A percentile compares a stretch with the other conserved stretches of the same genome.
These are phyloP conservation scores for Silene conica DNA, from an alignment of 148 eudicot genomes.

Conservation along the genomic window DNA sequence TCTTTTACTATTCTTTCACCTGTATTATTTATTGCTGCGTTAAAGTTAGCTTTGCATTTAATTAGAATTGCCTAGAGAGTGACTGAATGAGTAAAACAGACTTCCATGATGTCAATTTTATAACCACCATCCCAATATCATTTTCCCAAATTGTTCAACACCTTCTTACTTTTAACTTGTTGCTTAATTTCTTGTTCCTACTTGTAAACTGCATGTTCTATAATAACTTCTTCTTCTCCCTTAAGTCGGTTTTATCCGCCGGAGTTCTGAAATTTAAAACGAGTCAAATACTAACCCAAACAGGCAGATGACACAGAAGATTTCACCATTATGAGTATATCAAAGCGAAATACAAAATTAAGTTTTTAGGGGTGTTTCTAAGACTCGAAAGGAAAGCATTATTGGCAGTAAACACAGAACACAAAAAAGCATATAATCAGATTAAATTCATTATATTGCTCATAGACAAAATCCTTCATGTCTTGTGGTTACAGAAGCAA, in stretches of 20 bases:
- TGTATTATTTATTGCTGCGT: slow-evolving; percentile 8
- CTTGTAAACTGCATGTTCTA: no score
- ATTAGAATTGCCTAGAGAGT: slow-evolving; percentile 7
- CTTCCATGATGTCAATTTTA: neutral
- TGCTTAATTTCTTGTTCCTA: neutral
- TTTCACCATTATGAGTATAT: no score
- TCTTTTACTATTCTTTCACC: neutral
- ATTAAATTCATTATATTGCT: neutral
- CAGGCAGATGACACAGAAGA: no score
- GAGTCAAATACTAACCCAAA: no score
- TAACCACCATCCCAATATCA: neutral
- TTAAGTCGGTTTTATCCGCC: no score
- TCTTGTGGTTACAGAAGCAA: slow-evolving; percentile 12
- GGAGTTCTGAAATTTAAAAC: no score
- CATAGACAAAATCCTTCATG: slow-evolving; percentile 5
- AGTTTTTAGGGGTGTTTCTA: no score
- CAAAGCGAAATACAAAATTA: no score
- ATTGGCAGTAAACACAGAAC: no score
- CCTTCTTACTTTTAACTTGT: neutral
- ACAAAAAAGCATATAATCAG: neutral
- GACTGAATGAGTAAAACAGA: neutral
- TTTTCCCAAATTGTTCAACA: no score
- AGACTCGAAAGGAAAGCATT: no score
- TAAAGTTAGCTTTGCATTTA: slow-evolving; percentile 15
- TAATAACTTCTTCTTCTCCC: no score